phyloP scores from a whole-genome alignment of 768 basidiomycete species.

The Leccinum aurantiacum region DNA sequence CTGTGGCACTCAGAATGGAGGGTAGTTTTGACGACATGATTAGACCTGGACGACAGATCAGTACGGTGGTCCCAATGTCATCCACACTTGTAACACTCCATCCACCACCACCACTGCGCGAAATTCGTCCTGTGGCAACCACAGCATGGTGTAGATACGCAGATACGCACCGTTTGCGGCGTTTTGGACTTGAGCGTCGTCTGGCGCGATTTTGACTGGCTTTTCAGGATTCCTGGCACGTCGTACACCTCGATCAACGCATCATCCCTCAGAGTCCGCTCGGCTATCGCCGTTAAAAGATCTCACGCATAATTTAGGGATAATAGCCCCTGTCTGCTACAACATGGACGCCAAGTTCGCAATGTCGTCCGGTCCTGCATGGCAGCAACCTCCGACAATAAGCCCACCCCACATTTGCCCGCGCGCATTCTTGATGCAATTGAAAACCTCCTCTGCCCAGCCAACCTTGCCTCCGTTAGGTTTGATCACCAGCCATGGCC shows the following conservation, averaged over 20 bases:
- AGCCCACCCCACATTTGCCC: constrained; percentile 46
- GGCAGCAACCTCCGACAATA: constrained; percentile 71
- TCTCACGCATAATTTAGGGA: constrained; percentile 22
- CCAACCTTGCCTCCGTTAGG: constrained; percentile 56
- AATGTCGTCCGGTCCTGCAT: constrained; percentile 56
- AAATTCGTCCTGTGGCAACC: constrained; percentile 7
- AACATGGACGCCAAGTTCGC: constrained; percentile 9
- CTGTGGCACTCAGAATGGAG: constrained; percentile 87
- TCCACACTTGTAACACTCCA: constrained; percentile 38
- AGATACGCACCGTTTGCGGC: constrained; percentile 40
- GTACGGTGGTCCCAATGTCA: constrained; percentile 20
- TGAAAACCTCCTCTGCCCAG: constrained; percentile 40
- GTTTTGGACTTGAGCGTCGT: constrained; percentile 41
- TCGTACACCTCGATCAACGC: constrained; percentile 14
- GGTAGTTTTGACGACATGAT: constrained; percentile 88
- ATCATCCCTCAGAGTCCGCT: constrained; percentile 14
- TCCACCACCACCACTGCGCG: constrained; percentile 25
- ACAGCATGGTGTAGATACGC: neutral
- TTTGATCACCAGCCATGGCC: constrained; percentile 63
- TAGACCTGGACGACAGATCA: constrained; percentile 34
- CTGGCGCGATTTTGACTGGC: constrained; percentile 40
- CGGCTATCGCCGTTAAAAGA: constrained; percentile 19
- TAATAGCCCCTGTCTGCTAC: constrained; percentile 13
- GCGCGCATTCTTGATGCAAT: constrained; percentile 23
- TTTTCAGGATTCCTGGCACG: constrained; percentile 27